Evolutionary conservation across 306 rosid species (phyloP).

Genomic region (Quercus engelmannii): DNA sequence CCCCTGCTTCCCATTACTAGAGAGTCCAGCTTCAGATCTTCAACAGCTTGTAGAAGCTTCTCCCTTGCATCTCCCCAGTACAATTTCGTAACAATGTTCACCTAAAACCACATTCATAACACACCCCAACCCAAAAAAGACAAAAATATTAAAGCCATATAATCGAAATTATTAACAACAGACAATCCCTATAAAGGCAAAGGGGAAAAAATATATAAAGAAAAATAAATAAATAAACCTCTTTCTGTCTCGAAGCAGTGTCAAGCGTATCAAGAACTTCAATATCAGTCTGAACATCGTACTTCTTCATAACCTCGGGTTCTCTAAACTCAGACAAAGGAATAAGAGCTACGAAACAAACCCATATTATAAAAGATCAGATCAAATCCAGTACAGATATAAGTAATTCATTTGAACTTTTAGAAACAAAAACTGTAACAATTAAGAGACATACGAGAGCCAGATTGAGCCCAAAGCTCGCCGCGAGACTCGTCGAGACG

Average conservation of each 20-base stretch:
- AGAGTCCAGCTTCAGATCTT: constrained; percentile 75
- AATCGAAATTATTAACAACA: neutral
- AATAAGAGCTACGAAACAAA: constrained; percentile 55
- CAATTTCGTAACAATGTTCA: constrained; percentile 51
- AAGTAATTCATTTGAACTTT: no score
- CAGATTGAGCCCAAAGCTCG: constrained; percentile 50
- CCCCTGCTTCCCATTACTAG: constrained; percentile 98
- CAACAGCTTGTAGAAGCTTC: constrained; percentile 68
- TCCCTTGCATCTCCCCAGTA: constrained; percentile 98
- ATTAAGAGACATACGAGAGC: constrained; percentile 56
- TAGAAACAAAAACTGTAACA: no score
- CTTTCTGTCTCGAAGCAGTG: constrained; percentile 63
- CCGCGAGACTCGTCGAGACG: constrained; percentile 41
- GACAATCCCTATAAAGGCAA: neutral
- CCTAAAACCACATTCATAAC: constrained; percentile 31
- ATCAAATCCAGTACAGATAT: neutral
- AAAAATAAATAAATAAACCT: constrained; percentile 30
- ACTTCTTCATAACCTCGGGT: constrained; percentile 44
- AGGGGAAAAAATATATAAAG: neutral
- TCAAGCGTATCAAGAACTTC: constrained; percentile 77
- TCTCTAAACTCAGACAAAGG: constrained; percentile 65
- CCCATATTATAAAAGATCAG: constrained; percentile 1
- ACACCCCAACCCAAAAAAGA: neutral
- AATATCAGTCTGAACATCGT: constrained; percentile 48
- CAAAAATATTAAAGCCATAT: neutral